Conservation (phyloP, 1,139 yeast species). For the Pichia sp. region DNA sequence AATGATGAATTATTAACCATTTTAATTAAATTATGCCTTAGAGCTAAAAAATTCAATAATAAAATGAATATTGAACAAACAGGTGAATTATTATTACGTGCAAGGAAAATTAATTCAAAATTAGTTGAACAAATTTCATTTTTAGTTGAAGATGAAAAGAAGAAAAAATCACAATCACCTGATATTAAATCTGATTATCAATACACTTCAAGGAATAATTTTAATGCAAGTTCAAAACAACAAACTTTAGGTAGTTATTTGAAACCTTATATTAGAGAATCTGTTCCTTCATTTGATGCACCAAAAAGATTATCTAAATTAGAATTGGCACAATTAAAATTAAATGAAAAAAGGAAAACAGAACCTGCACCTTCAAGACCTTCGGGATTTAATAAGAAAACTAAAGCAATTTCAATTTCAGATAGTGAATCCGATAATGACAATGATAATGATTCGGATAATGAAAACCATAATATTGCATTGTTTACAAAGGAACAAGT, state of each 20-base stretch:
- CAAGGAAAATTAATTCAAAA: conserved; percentile 45
- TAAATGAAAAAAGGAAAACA: conserved; percentile 31
- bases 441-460: conserved; percentile 21
- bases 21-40: conserved; percentile 59
- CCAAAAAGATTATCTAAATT: conserved; percentile 27
- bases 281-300: conserved; percentile 12
- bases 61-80: conserved; percentile 58
- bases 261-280: conserved; percentile 17
- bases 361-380: conserved; percentile 69
- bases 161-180: conserved; percentile 23
- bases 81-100: conserved; percentile 49
- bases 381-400: conserved; percentile 62
- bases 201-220: conserved; percentile 16
- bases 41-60: conserved; percentile 60
- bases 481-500: conserved; percentile 30
- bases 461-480: conserved; percentile 24
- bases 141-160: conserved; percentile 40
- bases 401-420: conserved; percentile 8
- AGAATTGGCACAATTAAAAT: conserved; percentile 32
- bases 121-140: conserved; percentile 48
- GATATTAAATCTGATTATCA: conserved; percentile 16
- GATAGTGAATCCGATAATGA: conserved; percentile 23
- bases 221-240: conserved; percentile 14
- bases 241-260: conserved; percentile 28
- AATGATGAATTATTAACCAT: conserved; percentile 45